Evolutionary conservation across 108 stramenopile genomes (phyloP), one percentile per base, ranked within the genome.

Genomic region (Parietichytrium sp.): DNA sequence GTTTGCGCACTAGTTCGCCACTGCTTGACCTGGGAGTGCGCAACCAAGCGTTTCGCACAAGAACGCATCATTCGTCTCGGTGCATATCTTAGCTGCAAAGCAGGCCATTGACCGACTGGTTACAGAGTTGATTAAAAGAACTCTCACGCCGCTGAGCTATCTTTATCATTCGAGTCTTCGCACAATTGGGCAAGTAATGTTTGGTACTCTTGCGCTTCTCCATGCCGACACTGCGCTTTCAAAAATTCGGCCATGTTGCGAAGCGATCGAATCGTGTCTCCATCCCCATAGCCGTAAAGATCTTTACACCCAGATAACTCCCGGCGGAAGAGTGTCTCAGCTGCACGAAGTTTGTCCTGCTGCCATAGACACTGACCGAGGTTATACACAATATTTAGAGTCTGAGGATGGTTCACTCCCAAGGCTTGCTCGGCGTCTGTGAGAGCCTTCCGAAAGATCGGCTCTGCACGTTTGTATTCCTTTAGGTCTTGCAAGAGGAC

Each of bases 341-440:
- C 61, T 16, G 29, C 61, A 38, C 61, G 61, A 10, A 72, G 61
- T 20, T 72, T 72, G 61, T n/a, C 6, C 20, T 72, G 61, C 61
- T 72, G 61, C 61, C 61, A 72, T 42, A 72, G 42, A 45, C 61
- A 72, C 42, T 72, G 61, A 25, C 61, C 61, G 15, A 72, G 42
- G 45, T 72, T 72, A 27, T 72, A 72, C 61, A 72, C 61, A 72
- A 72, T 72, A 27, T 72, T 42, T 10, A 72, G 61, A 10, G 61
- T 72, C 3, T 72, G 61, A 6, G 61, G 61, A 27, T 72, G 61
- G 15, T 72, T 42, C 61, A 45, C 38, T 6, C 61, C 61, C 42
- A 72, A 20, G 0, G 61, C 61, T 6, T 33, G 45, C 61, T 72
- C 61, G 3, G 38, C 36, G 42, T 72, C 61, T 8, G 33, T 38